A percentile compares a stretch with the other conserved stretches of the same genome.
phyloP scores from a whole-genome alignment of 768 basidiomycete genomes.

The Termitomyces sp. region DNA sequence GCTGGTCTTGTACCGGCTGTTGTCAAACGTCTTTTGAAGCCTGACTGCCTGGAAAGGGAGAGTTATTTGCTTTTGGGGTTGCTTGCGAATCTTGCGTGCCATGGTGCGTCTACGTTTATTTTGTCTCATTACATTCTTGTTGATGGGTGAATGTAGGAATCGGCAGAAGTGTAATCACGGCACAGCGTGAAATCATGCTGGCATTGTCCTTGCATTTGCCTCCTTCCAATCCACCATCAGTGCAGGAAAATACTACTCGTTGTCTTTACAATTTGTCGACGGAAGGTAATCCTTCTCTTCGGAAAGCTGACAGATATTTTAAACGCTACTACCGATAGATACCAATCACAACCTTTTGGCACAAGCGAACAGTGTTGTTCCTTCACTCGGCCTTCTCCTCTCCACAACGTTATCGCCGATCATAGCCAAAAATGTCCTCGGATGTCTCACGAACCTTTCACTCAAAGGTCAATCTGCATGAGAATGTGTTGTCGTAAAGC shows the following conservation, averaged over 20 bases:
- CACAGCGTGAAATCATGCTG: slow-evolving; percentile 6
- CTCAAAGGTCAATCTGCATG: slow-evolving; percentile 13
- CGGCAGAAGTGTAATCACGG: slow-evolving; percentile 5
- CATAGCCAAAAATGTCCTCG: slow-evolving; percentile 15
- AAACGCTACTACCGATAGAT: background rate
- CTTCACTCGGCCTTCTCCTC: slow-evolving; percentile 11
- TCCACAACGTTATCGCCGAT: background rate
- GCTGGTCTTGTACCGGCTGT: slow-evolving; percentile 8
- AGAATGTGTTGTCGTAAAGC: background rate
- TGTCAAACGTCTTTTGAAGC: slow-evolving; percentile 3
- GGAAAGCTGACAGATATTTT: background rate
- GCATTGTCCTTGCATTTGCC: slow-evolving; percentile 6
- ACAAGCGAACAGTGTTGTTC: slow-evolving; percentile 2
- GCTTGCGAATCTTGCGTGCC: slow-evolving; percentile 18
- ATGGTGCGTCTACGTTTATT: slow-evolving; percentile 7
- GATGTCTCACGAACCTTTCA: slow-evolving; percentile 18
- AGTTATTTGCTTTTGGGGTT: slow-evolving; percentile 14
- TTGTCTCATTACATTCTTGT: background rate
- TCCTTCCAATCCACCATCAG: background rate
- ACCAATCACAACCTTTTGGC: slow-evolving; percentile 9
- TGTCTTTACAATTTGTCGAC: slow-evolving; percentile 20
- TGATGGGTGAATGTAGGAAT: slow-evolving; percentile 5
- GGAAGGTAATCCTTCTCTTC: slow-evolving; percentile 3
- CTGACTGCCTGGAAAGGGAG: slow-evolving; percentile 11
- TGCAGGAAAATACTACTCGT: slow-evolving; percentile 15